Percentiles rank a stretch among this genome's conserved stretches.
These are phyloP conservation scores for Galerina marginata DNA, from an alignment of 768 basidiomycete genomes.

Conservation along the genomic window DNA sequence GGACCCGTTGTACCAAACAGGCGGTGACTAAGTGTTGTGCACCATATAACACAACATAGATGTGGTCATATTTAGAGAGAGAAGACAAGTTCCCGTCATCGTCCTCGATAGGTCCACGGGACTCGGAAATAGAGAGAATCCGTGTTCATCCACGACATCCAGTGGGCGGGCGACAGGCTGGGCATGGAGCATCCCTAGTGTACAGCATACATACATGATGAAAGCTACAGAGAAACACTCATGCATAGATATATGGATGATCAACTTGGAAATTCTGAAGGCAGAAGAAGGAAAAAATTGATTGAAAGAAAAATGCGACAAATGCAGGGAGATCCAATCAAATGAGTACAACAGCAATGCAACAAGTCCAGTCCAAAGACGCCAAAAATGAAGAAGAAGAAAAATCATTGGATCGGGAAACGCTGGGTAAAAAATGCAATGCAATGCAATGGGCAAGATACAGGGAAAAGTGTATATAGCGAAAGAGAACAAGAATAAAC, in stretches of 20 bases:
- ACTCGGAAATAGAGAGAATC: constrained; percentile 6
- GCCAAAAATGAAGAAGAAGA: constrained; percentile 3
- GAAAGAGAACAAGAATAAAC: constrained; percentile 10
- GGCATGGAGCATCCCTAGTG: constrained; percentile 14
- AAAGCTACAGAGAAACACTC: not conserved
- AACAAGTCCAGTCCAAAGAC: constrained; percentile 27
- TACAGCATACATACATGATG: constrained; percentile 29
- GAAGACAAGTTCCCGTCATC: no score
- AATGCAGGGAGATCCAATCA: constrained; percentile 26
- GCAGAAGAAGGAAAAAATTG: constrained; percentile 29
- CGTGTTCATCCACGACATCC: constrained; percentile 24
- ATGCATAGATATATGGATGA: constrained; percentile 10
- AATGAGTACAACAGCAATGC: constrained; percentile 27
- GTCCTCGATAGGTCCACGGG: no score
- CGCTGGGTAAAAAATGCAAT: constrained; percentile 4
- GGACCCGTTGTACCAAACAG: no score
- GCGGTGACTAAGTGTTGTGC: no score
- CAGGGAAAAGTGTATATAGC: constrained; percentile 8
- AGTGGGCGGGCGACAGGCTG: constrained; percentile 33
- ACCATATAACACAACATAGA: no score
- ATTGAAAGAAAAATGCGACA: constrained; percentile 20
- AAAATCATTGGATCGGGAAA: not conserved
- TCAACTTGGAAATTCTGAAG: constrained; percentile 14
- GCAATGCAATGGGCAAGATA: constrained; percentile 10
- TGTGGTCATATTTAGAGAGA: no score